phyloP scores from a whole-genome alignment of 208 protist genomes.

The Acanthamoeba healyi region DNA sequence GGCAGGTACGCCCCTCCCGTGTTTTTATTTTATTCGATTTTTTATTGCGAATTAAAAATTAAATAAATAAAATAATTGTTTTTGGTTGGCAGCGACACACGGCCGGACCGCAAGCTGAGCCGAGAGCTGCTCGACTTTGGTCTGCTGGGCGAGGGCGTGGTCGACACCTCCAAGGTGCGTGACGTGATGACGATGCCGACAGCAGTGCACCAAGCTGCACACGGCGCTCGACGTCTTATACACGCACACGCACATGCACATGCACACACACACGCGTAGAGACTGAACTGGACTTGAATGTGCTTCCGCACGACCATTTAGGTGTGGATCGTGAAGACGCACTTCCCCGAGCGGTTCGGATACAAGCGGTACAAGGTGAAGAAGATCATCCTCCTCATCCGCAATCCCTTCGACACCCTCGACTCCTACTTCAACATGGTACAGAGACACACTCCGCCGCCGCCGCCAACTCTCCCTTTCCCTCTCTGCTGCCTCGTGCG shows the following conservation, averaged over 20 bases:
- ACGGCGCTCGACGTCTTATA: background rate
- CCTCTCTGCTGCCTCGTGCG: too few species aligned
- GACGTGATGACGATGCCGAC: too few species aligned
- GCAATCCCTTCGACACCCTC: conserved; percentile 63
- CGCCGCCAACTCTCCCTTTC: too few species aligned
- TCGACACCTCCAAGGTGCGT: conserved; percentile 36
- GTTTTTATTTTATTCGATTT: background rate
- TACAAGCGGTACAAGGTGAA: conserved; percentile 53
- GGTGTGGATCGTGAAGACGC: conserved; percentile 67
- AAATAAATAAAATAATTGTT: background rate
- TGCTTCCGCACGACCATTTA: too few species aligned
- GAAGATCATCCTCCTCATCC: conserved; percentile 67
- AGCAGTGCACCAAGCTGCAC: too few species aligned
- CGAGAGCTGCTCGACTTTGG: conserved; percentile 32
- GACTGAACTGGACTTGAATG: too few species aligned
- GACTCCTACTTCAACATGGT: conserved; percentile 75
- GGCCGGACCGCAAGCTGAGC: conserved; percentile 62
- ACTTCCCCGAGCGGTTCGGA: conserved; percentile 62
- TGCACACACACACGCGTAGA: background rate
- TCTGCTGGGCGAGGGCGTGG: conserved; percentile 52
- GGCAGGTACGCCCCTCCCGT: background rate
- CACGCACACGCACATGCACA: background rate
- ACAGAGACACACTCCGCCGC: too few species aligned
- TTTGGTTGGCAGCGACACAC: conserved; percentile 7
- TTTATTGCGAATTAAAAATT: background rate